phyloP scores from a whole-genome alignment of 495 filamentous ascomycete genomes.

The Tirmania nivea region DNA sequence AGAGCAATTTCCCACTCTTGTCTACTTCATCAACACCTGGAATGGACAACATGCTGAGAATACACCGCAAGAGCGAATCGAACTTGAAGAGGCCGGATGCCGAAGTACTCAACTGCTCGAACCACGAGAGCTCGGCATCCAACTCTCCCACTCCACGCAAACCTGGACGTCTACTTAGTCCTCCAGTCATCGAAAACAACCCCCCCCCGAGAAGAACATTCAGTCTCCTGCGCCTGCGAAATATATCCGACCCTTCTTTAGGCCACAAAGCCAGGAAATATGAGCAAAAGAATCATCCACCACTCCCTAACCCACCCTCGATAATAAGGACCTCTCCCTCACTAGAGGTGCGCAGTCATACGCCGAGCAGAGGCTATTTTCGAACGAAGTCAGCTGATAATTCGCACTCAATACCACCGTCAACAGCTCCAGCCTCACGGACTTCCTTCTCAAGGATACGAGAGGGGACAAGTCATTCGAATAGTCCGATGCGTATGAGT shows the following conservation, averaged over 20 bases:
- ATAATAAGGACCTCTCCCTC: constrained; percentile 92
- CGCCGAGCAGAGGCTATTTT: not conserved
- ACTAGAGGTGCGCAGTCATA: constrained; percentile 28
- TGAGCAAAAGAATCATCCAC: constrained; percentile 27
- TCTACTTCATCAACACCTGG: not conserved
- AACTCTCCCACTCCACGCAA: not conserved
- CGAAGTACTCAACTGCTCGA: not conserved
- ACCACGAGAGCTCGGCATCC: not conserved
- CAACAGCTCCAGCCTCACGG: not conserved
- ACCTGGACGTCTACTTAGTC: not conserved
- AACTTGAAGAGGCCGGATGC: not conserved
- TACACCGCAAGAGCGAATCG: not conserved
- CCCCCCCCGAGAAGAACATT: constrained; percentile 24
- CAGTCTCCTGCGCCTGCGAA: constrained; percentile 71
- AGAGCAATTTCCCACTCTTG: too few species aligned
- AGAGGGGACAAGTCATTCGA: constrained; percentile 6
- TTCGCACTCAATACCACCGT: not conserved
- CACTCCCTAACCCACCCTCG: constrained; percentile 34
- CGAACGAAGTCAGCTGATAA: not conserved
- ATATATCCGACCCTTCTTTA: constrained; percentile 85
- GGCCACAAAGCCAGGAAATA: constrained; percentile 43
- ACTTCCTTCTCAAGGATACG: not conserved
- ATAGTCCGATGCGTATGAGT: constrained; percentile 26
- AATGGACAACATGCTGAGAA: not conserved
- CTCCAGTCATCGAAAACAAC: not conserved